Conservation (phyloP, 1,139 yeast genomes). For the Hyphopichia buzzinii region DNA sequence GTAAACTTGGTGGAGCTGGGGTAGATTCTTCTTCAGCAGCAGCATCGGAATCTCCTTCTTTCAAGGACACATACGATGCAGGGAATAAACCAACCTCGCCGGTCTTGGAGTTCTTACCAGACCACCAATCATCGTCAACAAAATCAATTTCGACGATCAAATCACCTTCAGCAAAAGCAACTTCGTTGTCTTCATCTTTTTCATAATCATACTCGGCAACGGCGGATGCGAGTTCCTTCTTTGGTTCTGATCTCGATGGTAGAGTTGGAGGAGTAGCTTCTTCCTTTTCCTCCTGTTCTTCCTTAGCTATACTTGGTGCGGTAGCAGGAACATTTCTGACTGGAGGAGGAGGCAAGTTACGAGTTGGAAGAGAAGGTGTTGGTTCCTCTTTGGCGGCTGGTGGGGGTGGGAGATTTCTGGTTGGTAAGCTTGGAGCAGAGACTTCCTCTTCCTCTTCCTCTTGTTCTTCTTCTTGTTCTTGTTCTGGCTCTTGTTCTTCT, state of each 20-base stretch:
- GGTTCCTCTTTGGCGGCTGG: conserved; percentile 5
- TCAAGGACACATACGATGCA: conserved; percentile 59
- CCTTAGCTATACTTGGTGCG: conserved; percentile 12
- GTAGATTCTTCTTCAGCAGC: conserved; percentile 12
- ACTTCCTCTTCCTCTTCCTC: conserved; percentile 20
- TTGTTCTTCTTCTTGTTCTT: conserved; percentile 13
- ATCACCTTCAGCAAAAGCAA: conserved; percentile 66
- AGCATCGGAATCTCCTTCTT: conserved; percentile 18
- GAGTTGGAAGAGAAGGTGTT: conserved; percentile 15
- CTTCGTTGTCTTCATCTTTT: conserved; percentile 75
- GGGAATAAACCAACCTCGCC: conserved; percentile 74
- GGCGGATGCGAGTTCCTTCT: conserved; percentile 39
- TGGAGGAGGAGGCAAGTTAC: conserved; percentile 22
- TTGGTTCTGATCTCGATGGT: conserved; percentile 14
- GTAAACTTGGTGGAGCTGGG: conserved; percentile 17
- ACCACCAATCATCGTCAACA: conserved; percentile 83
- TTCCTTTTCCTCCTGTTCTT: conserved; percentile 22
- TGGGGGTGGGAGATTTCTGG: neutral
- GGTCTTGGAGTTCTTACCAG: conserved; percentile 59
- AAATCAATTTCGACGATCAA: conserved; percentile 61
- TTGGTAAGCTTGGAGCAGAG: conserved; percentile 12
- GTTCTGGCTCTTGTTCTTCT: conserved; percentile 16
- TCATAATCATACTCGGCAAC: conserved; percentile 66
- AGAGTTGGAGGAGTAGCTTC: conserved; percentile 15
- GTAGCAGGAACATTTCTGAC: conserved; percentile 8